A percentile compares a stretch with the other conserved stretches of the same genome.
Evolutionary conservation across 2,329 filamentous ascomycete species (phyloP).

Genomic region (Diaporthe ampelina): DNA sequence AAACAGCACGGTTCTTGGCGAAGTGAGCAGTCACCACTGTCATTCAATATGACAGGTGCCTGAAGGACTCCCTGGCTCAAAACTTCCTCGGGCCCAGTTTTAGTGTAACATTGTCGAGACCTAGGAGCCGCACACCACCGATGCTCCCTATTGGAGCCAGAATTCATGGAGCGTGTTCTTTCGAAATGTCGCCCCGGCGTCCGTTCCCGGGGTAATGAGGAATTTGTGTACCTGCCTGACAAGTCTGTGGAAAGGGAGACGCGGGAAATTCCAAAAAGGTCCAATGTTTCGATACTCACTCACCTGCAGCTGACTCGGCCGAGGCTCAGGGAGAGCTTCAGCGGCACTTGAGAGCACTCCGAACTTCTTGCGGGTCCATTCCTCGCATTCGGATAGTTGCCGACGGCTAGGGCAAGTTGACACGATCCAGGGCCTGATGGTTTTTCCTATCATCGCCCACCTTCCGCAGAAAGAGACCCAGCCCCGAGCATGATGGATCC

Average conservation of each 20-base stretch:
- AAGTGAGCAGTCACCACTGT: neutral
- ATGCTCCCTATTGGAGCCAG: neutral
- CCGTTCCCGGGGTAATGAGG: neutral
- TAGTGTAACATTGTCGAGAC: neutral
- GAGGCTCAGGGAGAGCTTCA: neutral
- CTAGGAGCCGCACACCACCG: neutral
- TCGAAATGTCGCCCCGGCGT: neutral
- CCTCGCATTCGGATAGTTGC: neutral
- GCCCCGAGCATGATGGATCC: neutral
- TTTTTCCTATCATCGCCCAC: neutral
- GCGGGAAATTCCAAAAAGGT: neutral
- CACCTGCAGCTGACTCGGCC: neutral
- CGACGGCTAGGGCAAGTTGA: neutral
- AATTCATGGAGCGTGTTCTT: neutral
- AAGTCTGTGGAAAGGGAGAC: neutral
- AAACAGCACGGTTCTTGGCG: neutral
- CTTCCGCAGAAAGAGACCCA: neutral
- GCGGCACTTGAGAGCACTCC: neutral
- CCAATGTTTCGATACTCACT: neutral
- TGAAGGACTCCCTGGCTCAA: neutral
- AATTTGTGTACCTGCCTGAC: neutral
- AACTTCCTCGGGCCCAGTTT: neutral
- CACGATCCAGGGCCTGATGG: neutral
- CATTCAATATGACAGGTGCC: conserved; percentile 2
- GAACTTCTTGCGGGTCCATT: neutral